Evolutionary conservation across 2,329 filamentous ascomycete genomes (phyloP), one percentile per base, ranked within the genome.

Genomic region (Colletotrichum falcatum): DNA sequence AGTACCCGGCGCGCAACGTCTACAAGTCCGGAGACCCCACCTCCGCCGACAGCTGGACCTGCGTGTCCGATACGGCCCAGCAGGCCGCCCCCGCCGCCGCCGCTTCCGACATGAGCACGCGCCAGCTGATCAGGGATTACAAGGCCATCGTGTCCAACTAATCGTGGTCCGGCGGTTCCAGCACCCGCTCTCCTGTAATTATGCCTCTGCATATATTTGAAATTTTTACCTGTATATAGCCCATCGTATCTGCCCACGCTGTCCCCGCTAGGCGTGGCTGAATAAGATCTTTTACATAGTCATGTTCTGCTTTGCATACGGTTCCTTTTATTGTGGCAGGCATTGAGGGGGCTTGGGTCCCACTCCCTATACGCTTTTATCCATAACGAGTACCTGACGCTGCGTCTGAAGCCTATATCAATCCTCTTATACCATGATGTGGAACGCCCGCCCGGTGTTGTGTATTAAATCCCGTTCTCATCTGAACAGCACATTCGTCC

Each of bases 1-100:
- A 75, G 64, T 81, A 79, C 53, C 80, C 79, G 2, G 70, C 75
- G 9, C 75, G 78, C 23, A 81, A 79, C 61, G 75, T 75, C 1
- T 81, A 79, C 69, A 58, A 74, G 12, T 61, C 54, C 0, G 73
- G 73, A 16, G 60, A 74, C 39, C 53, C 73, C 18, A 69, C 70
- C 28, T 49, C 58, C 7, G 53, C 61, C n/a, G 69, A 73, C 9
- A 74, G 73, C 66, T 75, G 74, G 74, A 62, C 28, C 7, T 72
- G 70, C 37, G 66, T 72, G 11, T 67, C 48, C 48, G 7, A 5
- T 5, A 2, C 5, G 26, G 2, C 26, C 12, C 48, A 51, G 48
- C 48, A 51, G 30, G 9, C 14, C 23, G 14, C 23, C 6, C 2
- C 23, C 9, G 23, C 48, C 11, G 8, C 3, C 23, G 26, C 23